These are phyloP conservation scores for Venturia asperata DNA, from an alignment of 2,329 filamentous ascomycete genomes.

Conservation along the genomic window DNA sequence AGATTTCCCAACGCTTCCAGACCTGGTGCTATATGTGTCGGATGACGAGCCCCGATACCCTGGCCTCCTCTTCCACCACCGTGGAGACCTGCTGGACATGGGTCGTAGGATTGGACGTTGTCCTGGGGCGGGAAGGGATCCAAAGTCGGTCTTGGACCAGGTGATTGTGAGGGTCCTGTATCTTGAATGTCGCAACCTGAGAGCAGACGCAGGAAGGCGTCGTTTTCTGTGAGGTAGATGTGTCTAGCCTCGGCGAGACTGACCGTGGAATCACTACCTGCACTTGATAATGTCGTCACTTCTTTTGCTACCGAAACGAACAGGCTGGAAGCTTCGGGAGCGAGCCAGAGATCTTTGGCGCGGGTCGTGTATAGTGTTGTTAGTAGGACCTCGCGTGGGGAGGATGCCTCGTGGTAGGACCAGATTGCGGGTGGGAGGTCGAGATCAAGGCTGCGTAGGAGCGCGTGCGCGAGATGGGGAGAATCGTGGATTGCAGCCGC, in stretches of 20 bases:
- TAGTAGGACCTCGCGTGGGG: slow-evolving; percentile 53
- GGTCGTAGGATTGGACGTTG: slow-evolving; percentile 10
- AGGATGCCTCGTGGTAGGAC: slow-evolving; percentile 40
- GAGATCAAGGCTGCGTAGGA: slow-evolving; percentile 75
- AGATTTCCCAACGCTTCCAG: background rate
- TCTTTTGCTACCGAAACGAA: slow-evolving; percentile 60
- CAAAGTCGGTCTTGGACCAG: slow-evolving; percentile 4
- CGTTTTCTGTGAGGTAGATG: slow-evolving; percentile 66
- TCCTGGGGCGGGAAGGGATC: slow-evolving; percentile 16
- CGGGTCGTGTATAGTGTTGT: slow-evolving; percentile 68
- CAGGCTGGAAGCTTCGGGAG: slow-evolving; percentile 59
- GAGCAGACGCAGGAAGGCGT: slow-evolving; percentile 10
- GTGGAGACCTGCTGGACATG: background rate
- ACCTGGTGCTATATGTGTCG: background rate
- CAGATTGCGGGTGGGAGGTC: slow-evolving; percentile 63
- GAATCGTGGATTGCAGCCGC: slow-evolving; percentile 61
- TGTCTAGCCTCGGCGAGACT: slow-evolving; percentile 59
- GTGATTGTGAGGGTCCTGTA: background rate
- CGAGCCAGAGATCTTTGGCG: slow-evolving; percentile 81
- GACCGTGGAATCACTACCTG: slow-evolving; percentile 31
- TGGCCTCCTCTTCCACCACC: background rate
- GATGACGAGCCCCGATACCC: background rate
- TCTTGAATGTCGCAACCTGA: background rate
- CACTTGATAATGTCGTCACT: slow-evolving; percentile 27
- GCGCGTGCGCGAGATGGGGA: slow-evolving; percentile 75